Percentiles rank a stretch among this genome's conserved stretches.
Evolutionary conservation across 179 eudicot genomes (phyloP).

Genomic region (Patellifolia procumbens): DNA sequence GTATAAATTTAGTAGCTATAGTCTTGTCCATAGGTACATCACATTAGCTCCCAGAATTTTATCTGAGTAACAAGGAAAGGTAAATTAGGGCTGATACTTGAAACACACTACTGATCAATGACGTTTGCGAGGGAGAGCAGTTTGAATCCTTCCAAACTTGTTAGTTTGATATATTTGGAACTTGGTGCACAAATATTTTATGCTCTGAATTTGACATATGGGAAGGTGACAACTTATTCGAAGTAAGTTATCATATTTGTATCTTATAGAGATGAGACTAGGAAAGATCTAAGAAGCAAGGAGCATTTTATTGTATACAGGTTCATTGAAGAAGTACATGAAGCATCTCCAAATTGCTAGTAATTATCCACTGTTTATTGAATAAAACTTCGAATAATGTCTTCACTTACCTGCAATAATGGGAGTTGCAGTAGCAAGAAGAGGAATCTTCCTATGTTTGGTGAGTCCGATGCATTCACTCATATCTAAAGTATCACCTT

Average conservation of each 20-base stretch:
- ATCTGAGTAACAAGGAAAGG: neutral
- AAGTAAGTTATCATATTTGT: neutral
- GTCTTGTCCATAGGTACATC: neutral
- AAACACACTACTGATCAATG: neutral
- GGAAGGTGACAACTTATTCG: neutral
- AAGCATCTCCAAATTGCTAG: neutral
- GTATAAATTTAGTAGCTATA: neutral
- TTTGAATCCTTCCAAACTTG: too few relatives aligned
- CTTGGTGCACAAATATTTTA: neutral
- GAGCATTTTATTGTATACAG: too few relatives aligned
- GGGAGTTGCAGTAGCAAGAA: constrained; percentile 21
- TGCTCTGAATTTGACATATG: neutral
- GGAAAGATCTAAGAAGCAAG: too few relatives aligned
- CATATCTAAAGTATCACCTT: constrained; percentile 19
- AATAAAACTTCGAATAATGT: neutral
- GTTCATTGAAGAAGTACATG: neutral
- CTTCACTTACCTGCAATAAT: neutral
- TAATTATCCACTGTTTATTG: neutral
- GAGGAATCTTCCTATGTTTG: constrained; percentile 28
- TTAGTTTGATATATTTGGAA: neutral
- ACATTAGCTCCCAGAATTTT: neutral
- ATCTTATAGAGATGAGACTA: neutral
- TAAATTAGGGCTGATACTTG: neutral
- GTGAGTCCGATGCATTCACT: constrained; percentile 35
- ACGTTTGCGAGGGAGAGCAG: neutral